Conservation (phyloP, 345 rosid species). For the Gossypium rotundifolium region DNA sequence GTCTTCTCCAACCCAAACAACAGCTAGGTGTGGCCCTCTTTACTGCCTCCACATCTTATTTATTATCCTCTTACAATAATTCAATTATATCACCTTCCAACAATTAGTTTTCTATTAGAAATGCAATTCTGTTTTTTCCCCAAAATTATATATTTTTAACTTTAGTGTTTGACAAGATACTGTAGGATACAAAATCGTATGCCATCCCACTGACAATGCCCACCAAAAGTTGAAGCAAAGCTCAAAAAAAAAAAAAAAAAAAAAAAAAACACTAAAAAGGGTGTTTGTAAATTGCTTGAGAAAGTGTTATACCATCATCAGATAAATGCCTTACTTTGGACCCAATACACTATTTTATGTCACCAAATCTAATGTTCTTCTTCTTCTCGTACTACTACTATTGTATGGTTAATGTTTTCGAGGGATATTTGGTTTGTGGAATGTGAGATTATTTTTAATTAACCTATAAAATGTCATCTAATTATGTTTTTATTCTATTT, state of each 20-base stretch:
- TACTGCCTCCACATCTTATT: background rate
- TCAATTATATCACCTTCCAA: background rate
- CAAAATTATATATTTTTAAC: background rate
- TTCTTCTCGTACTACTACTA: background rate
- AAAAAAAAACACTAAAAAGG: background rate
- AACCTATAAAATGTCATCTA: too few species aligned
- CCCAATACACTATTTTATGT: conserved; percentile 12
- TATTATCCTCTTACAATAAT: background rate
- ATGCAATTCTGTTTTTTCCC: background rate
- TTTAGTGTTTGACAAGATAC: conserved; percentile 8
- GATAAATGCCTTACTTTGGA: conserved; percentile 9
- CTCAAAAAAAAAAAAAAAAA: conserved; percentile 1
- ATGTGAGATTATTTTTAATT: too few species aligned
- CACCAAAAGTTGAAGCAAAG: conserved; percentile 6
- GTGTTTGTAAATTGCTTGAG: background rate
- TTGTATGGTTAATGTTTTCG: background rate
- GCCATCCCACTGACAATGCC: conserved; percentile 7
- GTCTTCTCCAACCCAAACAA: background rate
- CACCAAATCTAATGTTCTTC: background rate
- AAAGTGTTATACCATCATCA: background rate
- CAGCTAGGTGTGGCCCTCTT: background rate
- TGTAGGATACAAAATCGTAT: background rate
- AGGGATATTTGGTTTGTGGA: too few species aligned
- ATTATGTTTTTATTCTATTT: too few species aligned
- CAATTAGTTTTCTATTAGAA: background rate